These are phyloP conservation scores for Microdochium bolleyi DNA, from an alignment of 2,329 filamentous ascomycete species.

Conservation along the genomic window DNA sequence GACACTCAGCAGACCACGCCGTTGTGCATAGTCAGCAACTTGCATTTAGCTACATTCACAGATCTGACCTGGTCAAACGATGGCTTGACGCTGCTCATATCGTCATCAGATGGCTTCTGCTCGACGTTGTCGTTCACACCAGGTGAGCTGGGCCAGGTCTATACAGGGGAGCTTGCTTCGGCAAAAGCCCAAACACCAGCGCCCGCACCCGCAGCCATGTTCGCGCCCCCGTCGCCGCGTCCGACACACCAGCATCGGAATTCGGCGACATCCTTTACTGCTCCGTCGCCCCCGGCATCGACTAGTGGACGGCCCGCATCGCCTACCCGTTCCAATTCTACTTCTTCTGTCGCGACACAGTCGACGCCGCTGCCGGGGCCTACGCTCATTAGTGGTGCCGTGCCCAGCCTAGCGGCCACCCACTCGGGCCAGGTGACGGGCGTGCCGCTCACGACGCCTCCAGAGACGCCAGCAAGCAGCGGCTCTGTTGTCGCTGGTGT, in stretches of 20 bases:
- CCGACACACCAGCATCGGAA: slow-evolving; percentile 48
- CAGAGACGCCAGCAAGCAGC: slow-evolving; percentile 70
- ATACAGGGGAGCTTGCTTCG: slow-evolving; percentile 54
- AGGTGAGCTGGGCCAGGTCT: slow-evolving; percentile 77
- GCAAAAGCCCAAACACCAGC: slow-evolving; percentile 58
- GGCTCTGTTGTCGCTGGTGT: slow-evolving; percentile 38
- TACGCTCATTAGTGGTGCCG: slow-evolving; percentile 66
- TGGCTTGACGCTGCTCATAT: slow-evolving; percentile 76
- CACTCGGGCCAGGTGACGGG: slow-evolving; percentile 56
- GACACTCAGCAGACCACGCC: slow-evolving; percentile 96
- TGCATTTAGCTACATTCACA: slow-evolving; percentile 96
- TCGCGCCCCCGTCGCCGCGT: slow-evolving; percentile 54
- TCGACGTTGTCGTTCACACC: slow-evolving; percentile 78
- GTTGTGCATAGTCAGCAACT: slow-evolving; percentile 88
- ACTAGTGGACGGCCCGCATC: slow-evolving; percentile 62
- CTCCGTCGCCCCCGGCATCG: slow-evolving; percentile 49
- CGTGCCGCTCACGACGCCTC: slow-evolving; percentile 79
- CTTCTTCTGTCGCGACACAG: slow-evolving; percentile 70
- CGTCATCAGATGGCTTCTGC: slow-evolving; percentile 97
- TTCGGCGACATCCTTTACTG: slow-evolving; percentile 48
- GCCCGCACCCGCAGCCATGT: slow-evolving; percentile 60
- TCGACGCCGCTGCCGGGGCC: slow-evolving; percentile 65
- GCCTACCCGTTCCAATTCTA: slow-evolving; percentile 77
- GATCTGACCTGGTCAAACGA: slow-evolving; percentile 86
- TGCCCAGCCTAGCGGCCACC: slow-evolving; percentile 69